Evolutionary conservation across 805 yeast genomes (phyloP), one percentile per base, ranked within the genome.

Genomic region (Cyberlindnera sargentensis): DNA sequence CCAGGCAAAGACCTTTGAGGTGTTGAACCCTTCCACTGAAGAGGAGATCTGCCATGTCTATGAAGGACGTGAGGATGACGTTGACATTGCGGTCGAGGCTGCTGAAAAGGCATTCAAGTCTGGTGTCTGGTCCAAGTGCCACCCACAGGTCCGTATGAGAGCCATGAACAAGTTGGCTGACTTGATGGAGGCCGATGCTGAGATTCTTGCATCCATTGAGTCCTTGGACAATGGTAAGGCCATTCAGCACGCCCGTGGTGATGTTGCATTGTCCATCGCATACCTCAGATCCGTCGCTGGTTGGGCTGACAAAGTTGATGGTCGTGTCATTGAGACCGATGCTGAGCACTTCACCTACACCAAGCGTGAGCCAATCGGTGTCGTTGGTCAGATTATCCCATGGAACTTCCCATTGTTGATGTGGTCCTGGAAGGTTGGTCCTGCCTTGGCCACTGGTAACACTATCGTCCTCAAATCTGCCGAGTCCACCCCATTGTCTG

Each of bases 381-480:
- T 86, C 43, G 82, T 90, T 66, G 89, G 93, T 49, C 88, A 84
- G 63, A 83, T 87, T 55, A 86, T 85, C 58, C 95, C 96, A 55
- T 87, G 95, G 95, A 87, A 87, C 70, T 87, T 87, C 78, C 96
- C 96, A 52, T 71, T 86, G 60, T 73, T 87, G 68, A 84, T 86
- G 82, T 78, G 85, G 71, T 74, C 91, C 37, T 87, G 95, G 88
- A 86, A 86, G 59, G 70, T 87, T 51, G 90, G 88, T 49, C 95
- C 96, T 33, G 89, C 91, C 46, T 70, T 86, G 55, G 83, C 89
- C 49, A 81, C 95, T 39, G 95, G 95, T 67, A 84, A 86, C 72
- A 78, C 93, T 37, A 80, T 84, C 50, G 84, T 87, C 42, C 72
- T 87, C 67, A 87, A 87, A 68, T 84, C 95, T 31, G 90, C 95